phyloP scores from a whole-genome alignment of 352 stramenopile species.

The Globisporangium lucens region DNA sequence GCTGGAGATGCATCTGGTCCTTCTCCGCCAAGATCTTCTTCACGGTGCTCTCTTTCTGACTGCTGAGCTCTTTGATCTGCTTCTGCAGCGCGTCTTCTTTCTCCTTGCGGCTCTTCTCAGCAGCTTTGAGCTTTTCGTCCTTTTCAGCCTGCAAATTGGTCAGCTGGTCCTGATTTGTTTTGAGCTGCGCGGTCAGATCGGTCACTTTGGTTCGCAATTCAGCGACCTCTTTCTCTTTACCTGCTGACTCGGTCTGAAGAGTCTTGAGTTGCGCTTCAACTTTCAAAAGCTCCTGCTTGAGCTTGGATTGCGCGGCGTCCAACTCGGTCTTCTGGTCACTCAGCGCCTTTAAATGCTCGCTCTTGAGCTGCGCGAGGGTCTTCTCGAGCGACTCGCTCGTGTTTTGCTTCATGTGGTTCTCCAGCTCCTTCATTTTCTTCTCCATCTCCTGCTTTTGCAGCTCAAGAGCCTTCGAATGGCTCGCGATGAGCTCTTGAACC shows the following conservation, averaged over 20 bases:
- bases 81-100: conserved; percentile 38
- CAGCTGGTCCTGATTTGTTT: conserved; percentile 30
- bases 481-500: conserved; percentile 18
- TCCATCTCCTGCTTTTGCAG: conserved; percentile 18
- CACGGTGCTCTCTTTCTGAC: conserved; percentile 29
- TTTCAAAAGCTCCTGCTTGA: conserved; percentile 12
- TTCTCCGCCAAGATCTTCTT: conserved; percentile 24
- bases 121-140: conserved; percentile 26
- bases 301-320: background rate
- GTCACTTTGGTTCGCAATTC: conserved; percentile 16
- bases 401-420: conserved; percentile 19
- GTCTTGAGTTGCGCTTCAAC: conserved; percentile 17
- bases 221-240: conserved; percentile 19
- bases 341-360: conserved; percentile 5
- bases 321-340: background rate
- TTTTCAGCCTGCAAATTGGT: conserved; percentile 24
- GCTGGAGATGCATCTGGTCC: conserved; percentile 21
- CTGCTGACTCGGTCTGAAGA: background rate
- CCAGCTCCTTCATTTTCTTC: conserved; percentile 20
- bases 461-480: conserved; percentile 21
- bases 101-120: conserved; percentile 37
- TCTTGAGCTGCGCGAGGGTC: conserved; percentile 8
- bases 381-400: conserved; percentile 16
- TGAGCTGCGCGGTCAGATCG: conserved; percentile 18
- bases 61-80: conserved; percentile 31